Evolutionary conservation across 345 rosid genomes (phyloP).

Genomic region (Eucalyptus sp.): DNA sequence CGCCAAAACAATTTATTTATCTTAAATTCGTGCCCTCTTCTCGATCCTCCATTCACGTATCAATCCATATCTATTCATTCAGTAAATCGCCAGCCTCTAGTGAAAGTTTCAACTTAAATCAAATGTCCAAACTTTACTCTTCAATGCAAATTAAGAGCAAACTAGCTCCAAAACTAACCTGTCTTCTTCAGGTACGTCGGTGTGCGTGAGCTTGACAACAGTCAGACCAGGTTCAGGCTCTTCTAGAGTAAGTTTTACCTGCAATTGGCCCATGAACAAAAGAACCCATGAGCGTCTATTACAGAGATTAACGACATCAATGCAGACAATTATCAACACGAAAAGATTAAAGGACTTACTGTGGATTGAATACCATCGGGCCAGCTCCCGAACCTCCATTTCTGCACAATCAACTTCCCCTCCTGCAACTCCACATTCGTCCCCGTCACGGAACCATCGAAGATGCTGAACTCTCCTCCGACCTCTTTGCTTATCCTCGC

Average conservation of each 20-base stretch:
- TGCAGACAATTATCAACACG: neutral
- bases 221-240: conserved; percentile 89
- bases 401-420: conserved; percentile 84
- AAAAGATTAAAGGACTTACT: conserved; percentile 15
- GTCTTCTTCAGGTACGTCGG: conserved; percentile 88
- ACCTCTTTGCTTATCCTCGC: conserved; percentile 83
- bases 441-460: conserved; percentile 93
- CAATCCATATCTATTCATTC: neutral
- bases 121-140: neutral
- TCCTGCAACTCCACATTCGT: conserved; percentile 65
- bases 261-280: neutral
- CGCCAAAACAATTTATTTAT: neutral
- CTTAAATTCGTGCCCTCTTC: neutral
- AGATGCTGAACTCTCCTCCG: conserved; percentile 68
- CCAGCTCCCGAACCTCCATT: conserved; percentile 97
- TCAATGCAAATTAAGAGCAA: neutral
- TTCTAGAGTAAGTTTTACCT: conserved; percentile 64
- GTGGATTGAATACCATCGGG: conserved; percentile 85
- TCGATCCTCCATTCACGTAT: neutral
- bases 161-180: conserved; percentile 32
- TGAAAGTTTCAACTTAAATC: neutral
- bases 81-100: neutral
- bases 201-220: conserved; percentile 54
- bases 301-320: neutral
- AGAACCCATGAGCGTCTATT: neutral